Evolutionary conservation across 441 rosid genomes (phyloP).

Genomic region (Mallotus japonicus): DNA sequence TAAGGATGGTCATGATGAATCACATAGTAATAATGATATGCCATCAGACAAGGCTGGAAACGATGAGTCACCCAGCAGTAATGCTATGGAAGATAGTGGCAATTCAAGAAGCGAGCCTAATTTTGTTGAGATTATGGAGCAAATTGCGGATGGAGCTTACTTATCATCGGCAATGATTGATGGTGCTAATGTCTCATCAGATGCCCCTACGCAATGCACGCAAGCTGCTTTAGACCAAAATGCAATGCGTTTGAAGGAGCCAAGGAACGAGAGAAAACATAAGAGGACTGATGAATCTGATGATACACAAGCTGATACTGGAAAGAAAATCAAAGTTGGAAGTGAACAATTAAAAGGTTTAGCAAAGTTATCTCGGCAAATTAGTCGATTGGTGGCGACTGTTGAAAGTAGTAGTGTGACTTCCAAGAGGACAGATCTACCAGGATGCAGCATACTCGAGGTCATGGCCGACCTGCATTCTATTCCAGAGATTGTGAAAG

Average conservation of each 20-base stretch:
- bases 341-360: slow-evolving; percentile 1
- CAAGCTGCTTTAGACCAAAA: background rate
- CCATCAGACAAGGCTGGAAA: slow-evolving; percentile 1
- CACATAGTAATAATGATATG: background rate
- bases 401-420: slow-evolving; percentile 17
- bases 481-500: slow-evolving; percentile 15
- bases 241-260: background rate
- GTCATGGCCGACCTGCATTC: slow-evolving; percentile 16
- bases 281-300: slow-evolving; percentile 8
- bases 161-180: background rate
- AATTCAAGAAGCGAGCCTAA: slow-evolving; percentile 8
- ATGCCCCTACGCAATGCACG: background rate
- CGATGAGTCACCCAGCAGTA: background rate
- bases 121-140: slow-evolving; percentile 14
- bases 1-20: background rate
- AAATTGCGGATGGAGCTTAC: background rate
- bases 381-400: slow-evolving; percentile 9
- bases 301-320: background rate
- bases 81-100: slow-evolving; percentile 7
- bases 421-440: slow-evolving; percentile 16
- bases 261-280: background rate
- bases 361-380: slow-evolving; percentile 6
- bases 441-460: slow-evolving; percentile 18
- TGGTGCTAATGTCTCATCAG: slow-evolving; percentile 3
- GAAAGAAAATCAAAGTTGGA: background rate